Conservation (phyloP, 2,329 filamentous ascomycete species). For the Ophiostoma himal-ulmi region DNA sequence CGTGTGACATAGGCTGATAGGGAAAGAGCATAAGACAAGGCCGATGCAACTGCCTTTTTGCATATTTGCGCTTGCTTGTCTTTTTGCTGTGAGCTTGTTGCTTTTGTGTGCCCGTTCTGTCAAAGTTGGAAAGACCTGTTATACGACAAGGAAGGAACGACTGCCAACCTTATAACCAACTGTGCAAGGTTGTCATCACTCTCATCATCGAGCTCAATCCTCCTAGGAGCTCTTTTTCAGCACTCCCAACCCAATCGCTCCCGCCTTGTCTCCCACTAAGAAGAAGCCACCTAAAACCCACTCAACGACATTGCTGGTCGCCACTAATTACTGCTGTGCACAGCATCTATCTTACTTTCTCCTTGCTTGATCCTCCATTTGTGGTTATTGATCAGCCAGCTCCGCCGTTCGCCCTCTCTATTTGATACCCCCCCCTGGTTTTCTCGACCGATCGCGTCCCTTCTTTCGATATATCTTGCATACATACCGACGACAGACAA, state of each 20-base stretch:
- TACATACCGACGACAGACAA: neutral
- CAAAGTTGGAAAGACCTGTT: neutral
- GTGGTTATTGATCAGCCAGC: neutral
- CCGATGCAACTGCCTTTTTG: conserved; percentile 7
- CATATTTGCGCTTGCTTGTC: neutral
- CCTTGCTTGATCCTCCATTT: neutral
- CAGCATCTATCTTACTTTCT: neutral
- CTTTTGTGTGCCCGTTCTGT: neutral
- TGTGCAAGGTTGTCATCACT: conserved; percentile 1
- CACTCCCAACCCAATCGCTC: neutral
- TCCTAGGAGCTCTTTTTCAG: neutral
- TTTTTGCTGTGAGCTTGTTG: neutral
- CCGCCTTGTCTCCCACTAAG: neutral
- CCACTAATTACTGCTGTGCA: neutral
- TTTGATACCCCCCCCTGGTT: neutral
- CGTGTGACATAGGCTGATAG: neutral
- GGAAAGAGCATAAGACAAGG: conserved; percentile 11
- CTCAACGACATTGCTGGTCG: conserved; percentile 7
- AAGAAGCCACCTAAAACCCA: neutral
- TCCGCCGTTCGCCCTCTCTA: neutral
- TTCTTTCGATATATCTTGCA: neutral
- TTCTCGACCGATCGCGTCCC: neutral
- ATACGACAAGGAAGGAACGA: neutral
- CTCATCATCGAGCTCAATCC: neutral
- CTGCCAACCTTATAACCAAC: neutral